Percentiles rank a stretch among this genome's conserved stretches.
Conservation (phyloP, 1,284 basidiomycete species). For the Meripilus lineatus region DNA sequence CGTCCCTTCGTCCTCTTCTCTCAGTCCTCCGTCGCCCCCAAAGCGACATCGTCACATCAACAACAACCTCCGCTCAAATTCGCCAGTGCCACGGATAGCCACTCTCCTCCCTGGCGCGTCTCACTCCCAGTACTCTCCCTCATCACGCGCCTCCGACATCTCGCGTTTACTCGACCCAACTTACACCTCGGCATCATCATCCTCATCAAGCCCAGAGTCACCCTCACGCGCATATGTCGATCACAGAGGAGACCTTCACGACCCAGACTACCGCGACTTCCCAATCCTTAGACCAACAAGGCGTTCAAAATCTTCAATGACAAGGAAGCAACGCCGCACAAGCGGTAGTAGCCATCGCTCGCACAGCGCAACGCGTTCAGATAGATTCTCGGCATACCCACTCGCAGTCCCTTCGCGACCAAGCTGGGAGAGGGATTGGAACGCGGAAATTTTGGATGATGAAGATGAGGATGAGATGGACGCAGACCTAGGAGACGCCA, state of each 20-base stretch:
- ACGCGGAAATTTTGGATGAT: slow-evolving; percentile 19
- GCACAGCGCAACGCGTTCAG: slow-evolving; percentile 3
- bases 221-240: slow-evolving; percentile 49
- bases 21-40: slow-evolving; percentile 1
- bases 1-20: slow-evolving; percentile 2
- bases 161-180: slow-evolving; percentile 60
- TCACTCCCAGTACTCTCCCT: slow-evolving; percentile 27
- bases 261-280: slow-evolving; percentile 65
- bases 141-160: slow-evolving; percentile 44
- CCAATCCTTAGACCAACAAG: slow-evolving; percentile 31
- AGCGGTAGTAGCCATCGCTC: slow-evolving; percentile 21
- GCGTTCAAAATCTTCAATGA: slow-evolving; percentile 10
- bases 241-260: slow-evolving; percentile 56
- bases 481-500: slow-evolving; percentile 28
- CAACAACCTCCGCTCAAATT: slow-evolving; percentile 17
- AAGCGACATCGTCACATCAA: slow-evolving; percentile 5
- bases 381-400: slow-evolving; percentile 19
- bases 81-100: slow-evolving; percentile 23
- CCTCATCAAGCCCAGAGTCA: slow-evolving; percentile 28
- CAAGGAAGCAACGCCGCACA: slow-evolving; percentile 17
- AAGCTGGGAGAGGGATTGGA: slow-evolving; percentile 31
- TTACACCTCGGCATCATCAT: slow-evolving; percentile 42
- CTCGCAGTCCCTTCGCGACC: slow-evolving; percentile 19
- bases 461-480: slow-evolving; percentile 33
- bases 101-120: slow-evolving; percentile 21